phyloP scores from a whole-genome alignment of 2,329 filamentous ascomycete species.

The Samsoniella hepiali region DNA sequence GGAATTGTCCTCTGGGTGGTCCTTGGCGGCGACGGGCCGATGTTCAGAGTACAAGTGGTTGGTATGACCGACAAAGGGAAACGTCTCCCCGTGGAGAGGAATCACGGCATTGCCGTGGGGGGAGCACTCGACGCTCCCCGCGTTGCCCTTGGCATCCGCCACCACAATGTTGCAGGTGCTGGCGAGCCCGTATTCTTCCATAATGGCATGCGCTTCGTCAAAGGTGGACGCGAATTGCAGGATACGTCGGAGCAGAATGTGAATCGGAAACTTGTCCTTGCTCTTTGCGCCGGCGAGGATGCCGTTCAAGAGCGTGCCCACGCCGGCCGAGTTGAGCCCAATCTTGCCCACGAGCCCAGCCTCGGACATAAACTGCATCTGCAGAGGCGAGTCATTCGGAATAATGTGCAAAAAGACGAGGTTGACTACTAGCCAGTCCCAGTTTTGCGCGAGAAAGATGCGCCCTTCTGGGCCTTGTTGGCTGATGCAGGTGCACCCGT shows the following conservation, averaged over 20 bases:
- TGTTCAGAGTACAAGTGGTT: neutral
- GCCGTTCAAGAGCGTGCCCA: slow-evolving; percentile 8
- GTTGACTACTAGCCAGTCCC: slow-evolving; percentile 4
- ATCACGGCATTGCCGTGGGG: neutral
- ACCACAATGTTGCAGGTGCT: slow-evolving; percentile 3
- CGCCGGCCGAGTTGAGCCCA: slow-evolving; percentile 1
- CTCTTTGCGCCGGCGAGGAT: slow-evolving; percentile 5
- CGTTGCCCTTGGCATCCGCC: neutral
- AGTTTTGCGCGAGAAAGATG: slow-evolving; percentile 14
- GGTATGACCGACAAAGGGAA: neutral
- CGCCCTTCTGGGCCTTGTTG: neutral
- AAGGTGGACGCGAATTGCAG: slow-evolving; percentile 5
- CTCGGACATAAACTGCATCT: slow-evolving; percentile 3
- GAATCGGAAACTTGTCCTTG: slow-evolving; percentile 3
- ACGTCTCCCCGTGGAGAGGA: neutral
- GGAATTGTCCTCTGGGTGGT: slow-evolving; percentile 1
- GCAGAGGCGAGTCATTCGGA: neutral
- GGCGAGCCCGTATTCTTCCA: neutral
- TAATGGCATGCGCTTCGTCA: neutral
- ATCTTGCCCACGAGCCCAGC: slow-evolving; percentile 8
- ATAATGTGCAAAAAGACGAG: neutral
- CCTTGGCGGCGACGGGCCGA: neutral
- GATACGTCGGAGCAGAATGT: slow-evolving; percentile 1
- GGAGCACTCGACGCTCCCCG: slow-evolving; percentile 4
- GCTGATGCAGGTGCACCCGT: slow-evolving; percentile 7